These are phyloP conservation scores for Corymbia calophylla DNA, from an alignment of 441 rosid genomes.

Conservation along the genomic window DNA sequence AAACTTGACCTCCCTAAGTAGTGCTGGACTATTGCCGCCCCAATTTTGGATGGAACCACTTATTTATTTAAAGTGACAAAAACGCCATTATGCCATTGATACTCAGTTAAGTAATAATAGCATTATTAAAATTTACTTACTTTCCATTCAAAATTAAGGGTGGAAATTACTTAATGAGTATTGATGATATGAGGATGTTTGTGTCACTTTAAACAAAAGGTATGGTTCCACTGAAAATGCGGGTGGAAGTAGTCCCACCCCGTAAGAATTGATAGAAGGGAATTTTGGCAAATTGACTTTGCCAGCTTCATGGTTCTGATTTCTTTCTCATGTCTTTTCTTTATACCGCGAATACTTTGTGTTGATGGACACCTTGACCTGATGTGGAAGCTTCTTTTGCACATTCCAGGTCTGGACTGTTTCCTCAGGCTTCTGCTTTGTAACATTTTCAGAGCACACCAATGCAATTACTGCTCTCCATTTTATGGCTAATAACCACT, in stretches of 20 bases:
- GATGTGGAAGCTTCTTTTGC: conserved; percentile 5
- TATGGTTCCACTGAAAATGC: background rate
- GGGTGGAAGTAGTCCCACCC: background rate
- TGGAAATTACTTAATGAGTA: background rate
- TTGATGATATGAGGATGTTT: background rate
- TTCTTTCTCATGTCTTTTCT: background rate
- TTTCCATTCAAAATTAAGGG: background rate
- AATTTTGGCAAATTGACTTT: background rate
- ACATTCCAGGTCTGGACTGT: conserved; percentile 86
- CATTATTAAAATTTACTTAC: background rate
- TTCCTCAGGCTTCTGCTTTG: conserved; percentile 90
- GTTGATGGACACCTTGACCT: background rate
- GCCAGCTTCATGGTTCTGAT: background rate
- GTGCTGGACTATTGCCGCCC: background rate
- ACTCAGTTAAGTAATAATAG: background rate
- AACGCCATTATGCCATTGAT: background rate
- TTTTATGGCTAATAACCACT: conserved; percentile 88
- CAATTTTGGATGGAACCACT: background rate
- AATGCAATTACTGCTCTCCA: conserved; percentile 93
- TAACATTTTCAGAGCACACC: conserved; percentile 95
- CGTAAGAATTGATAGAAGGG: background rate
- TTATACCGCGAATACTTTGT: background rate
- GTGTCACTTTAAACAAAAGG: background rate
- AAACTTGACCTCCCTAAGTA: background rate
- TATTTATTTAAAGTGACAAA: background rate